These are phyloP conservation scores for Williopsis jadinii DNA, from an alignment of 1,139 yeast genomes.

Conservation along the genomic window DNA sequence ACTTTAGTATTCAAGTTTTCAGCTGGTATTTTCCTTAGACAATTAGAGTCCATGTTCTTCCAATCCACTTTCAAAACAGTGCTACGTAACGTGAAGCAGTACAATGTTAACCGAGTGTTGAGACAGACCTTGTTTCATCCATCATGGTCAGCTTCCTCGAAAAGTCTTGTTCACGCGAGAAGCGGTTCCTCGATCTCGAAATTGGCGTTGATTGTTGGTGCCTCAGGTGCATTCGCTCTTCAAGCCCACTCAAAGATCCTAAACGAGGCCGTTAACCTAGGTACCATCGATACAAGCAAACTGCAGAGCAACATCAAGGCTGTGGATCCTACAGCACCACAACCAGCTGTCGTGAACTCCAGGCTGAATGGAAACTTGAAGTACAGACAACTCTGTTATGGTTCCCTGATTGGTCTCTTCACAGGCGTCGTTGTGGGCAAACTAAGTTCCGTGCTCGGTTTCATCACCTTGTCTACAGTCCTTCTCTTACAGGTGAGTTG, in stretches of 20 bases:
- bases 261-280: constrained; percentile 20
- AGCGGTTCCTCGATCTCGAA: neutral
- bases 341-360: constrained; percentile 11
- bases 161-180: too few relatives aligned
- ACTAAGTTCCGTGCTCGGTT: constrained; percentile 45
- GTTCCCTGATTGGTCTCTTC: constrained; percentile 52
- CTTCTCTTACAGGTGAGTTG: constrained; percentile 24
- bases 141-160: too few relatives aligned
- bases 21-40: too few relatives aligned
- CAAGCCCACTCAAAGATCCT: constrained; percentile 19
- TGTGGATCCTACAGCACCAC: constrained; percentile 8
- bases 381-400: constrained; percentile 54
- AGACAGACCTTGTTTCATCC: too few relatives aligned
- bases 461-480: constrained; percentile 41
- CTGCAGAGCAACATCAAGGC: constrained; percentile 7
- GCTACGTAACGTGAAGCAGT: too few relatives aligned
- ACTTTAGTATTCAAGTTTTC: too few relatives aligned
- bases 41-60: too few relatives aligned
- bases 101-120: too few relatives aligned
- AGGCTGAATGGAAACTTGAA: constrained; percentile 36
- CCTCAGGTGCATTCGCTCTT: constrained; percentile 13
- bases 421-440: constrained; percentile 55
- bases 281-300: constrained; percentile 13
- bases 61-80: too few relatives aligned
- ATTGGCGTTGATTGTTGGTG: constrained; percentile 18